Conservation (phyloP, 2,329 filamentous ascomycete species). For the Helicocarpus griseus region DNA sequence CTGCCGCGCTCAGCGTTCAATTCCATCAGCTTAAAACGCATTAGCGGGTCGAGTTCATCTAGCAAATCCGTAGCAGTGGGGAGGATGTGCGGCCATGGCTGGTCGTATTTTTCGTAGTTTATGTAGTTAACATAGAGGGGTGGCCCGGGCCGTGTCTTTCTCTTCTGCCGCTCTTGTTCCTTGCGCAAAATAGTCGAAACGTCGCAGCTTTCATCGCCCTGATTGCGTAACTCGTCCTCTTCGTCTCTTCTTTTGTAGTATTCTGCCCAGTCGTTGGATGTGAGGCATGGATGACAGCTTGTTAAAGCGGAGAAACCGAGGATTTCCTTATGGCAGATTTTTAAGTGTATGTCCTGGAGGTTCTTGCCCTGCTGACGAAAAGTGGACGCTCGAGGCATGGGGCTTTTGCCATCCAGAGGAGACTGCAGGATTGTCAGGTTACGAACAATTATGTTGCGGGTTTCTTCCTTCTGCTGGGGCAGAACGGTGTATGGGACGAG, state of each 20-base stretch:
- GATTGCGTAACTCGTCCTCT: neutral
- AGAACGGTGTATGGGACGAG: neutral
- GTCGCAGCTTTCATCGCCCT: constrained; percentile 14
- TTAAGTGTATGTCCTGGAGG: neutral
- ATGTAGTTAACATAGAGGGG: neutral
- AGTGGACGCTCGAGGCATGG: neutral
- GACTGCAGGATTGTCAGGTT: neutral
- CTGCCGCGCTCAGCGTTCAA: neutral
- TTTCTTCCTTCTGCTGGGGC: neutral
- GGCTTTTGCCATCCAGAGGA: neutral
- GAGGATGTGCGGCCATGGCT: constrained; percentile 19
- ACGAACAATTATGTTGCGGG: neutral
- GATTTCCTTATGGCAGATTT: neutral
- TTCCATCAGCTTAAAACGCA: neutral
- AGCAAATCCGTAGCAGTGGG: neutral
- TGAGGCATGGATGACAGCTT: neutral
- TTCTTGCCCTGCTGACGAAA: neutral
- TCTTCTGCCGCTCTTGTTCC: neutral
- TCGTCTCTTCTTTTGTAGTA: neutral
- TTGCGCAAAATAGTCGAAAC: neutral
- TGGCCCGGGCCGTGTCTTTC: neutral
- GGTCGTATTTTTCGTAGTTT: constrained; percentile 1
- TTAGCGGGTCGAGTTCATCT: neutral
- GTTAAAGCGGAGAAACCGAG: neutral
- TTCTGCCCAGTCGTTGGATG: neutral